Base-by-base conservation (phyloP, 2,329 filamentous ascomycete species). In the Colletotrichum tanaceti region DNA sequence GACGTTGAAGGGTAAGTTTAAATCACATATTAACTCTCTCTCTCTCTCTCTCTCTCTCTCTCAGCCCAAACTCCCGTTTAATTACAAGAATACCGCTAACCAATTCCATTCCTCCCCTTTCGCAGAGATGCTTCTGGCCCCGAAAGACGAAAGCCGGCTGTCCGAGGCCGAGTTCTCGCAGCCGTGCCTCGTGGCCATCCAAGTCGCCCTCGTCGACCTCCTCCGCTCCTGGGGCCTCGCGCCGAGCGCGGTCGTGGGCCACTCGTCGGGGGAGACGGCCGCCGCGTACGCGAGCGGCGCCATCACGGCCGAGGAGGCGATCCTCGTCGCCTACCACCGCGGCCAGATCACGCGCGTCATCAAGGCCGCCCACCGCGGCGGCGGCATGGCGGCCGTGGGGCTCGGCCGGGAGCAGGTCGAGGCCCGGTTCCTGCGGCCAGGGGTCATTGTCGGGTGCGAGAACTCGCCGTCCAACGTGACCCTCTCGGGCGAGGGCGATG, bases 361-460 rank as follows among this genome's bases (percentile, higher is more conserved):
- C 18, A 69, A 69, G 38, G 55, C 63, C 32, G 60, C 58, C 3
- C 68, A 63, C 3, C 68, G 62, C 16, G 58, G 77, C 4, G 86
- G 86, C 0, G 76, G 81, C 9, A 89, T 89, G 87, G 79, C 88
- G 74, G 87, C 87, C 0, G 84, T 87, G 3, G 87, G 84, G 2
- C 79, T 80, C 1, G 81, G 77, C 46, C 78, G 81, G 24, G 16
- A 50, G 50, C 55, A 71, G 20, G 44, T 58, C 9, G 69, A 72
- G 11, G n/a, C n/a, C n/a, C 1, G 54, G 46, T 20, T 55, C 55
- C n/a, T 77, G 74, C 18, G 73, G 69, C 13, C 81, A 79, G 80
- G 75, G 5, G 66, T 78, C n/a, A 73, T 65, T 0, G 72, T 79
- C 10, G 78, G 77, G 0, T 86, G 85, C 71, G 81, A 84, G 71